Conservation (phyloP, 768 basidiomycete species). For the Podaxis sp. region DNA sequence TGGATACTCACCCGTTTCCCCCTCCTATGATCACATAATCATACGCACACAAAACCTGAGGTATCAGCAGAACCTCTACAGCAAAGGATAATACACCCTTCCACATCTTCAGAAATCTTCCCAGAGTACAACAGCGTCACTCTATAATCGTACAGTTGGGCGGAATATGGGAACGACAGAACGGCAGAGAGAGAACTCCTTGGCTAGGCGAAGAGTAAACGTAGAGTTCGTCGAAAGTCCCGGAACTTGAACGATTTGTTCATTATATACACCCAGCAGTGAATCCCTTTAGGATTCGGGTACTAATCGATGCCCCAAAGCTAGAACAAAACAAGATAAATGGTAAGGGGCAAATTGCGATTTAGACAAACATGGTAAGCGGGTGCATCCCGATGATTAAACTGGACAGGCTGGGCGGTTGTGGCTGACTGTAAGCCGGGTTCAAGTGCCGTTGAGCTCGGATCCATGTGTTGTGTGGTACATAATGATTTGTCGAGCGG, state of each 20-base stretch:
- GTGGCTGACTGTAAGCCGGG: background rate
- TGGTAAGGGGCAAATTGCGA: background rate
- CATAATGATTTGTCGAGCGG: no score
- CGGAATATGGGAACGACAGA: no score
- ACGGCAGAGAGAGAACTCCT: background rate
- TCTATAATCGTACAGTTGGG: no score
- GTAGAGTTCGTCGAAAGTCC: background rate
- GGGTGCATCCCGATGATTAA: background rate
- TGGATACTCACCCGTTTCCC: conserved; percentile 28
- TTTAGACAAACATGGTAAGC: background rate
- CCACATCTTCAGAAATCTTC: background rate
- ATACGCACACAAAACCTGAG: conserved; percentile 15
- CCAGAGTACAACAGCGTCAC: no score
- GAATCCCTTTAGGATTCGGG: background rate
- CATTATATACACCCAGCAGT: background rate
- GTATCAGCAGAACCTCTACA: background rate
- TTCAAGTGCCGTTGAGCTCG: background rate
- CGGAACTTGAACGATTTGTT: background rate
- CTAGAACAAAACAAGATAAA: background rate
- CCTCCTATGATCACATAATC: conserved; percentile 36
- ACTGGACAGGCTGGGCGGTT: background rate
- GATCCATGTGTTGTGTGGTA: background rate
- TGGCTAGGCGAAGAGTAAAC: background rate
- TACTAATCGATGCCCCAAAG: background rate
- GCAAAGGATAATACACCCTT: background rate